These are phyloP conservation scores for Grosmannia clavigera DNA, from an alignment of 2,329 filamentous ascomycete species.

Conservation along the genomic window DNA sequence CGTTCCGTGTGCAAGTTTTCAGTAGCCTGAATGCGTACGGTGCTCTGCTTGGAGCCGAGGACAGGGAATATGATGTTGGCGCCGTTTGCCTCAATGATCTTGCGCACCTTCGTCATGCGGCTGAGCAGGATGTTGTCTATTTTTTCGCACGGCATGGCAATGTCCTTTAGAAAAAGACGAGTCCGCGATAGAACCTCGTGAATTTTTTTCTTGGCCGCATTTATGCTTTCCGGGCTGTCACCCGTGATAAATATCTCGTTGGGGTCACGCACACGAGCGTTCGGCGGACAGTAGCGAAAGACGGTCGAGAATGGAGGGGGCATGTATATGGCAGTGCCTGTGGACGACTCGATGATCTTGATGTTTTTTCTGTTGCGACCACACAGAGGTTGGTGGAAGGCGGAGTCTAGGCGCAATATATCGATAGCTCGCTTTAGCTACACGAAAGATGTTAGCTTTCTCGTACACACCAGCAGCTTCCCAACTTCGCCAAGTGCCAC, in stretches of 20 bases:
- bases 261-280: conserved; percentile 68
- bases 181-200: conserved; percentile 72
- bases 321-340: conserved; percentile 95
- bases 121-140: conserved; percentile 88
- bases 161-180: conserved; percentile 83
- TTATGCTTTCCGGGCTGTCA: conserved; percentile 70
- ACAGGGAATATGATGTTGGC: conserved; percentile 89
- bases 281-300: conserved; percentile 78
- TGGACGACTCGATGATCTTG: conserved; percentile 91
- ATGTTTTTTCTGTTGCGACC: conserved; percentile 94
- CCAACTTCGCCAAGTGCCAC: neutral
- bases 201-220: conserved; percentile 80
- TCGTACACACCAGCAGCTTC: neutral
- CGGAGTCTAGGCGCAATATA: conserved; percentile 68
- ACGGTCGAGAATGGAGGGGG: conserved; percentile 86
- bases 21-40: conserved; percentile 81
- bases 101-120: conserved; percentile 89
- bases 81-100: conserved; percentile 93
- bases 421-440: conserved; percentile 66
- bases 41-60: conserved; percentile 70
- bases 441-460: neutral
- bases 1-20: conserved; percentile 92
- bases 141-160: conserved; percentile 79
- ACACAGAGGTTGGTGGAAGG: conserved; percentile 83
- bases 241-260: conserved; percentile 94